Conservation (phyloP, 1,139 yeast genomes). For the Suhomyces choctaworum region DNA sequence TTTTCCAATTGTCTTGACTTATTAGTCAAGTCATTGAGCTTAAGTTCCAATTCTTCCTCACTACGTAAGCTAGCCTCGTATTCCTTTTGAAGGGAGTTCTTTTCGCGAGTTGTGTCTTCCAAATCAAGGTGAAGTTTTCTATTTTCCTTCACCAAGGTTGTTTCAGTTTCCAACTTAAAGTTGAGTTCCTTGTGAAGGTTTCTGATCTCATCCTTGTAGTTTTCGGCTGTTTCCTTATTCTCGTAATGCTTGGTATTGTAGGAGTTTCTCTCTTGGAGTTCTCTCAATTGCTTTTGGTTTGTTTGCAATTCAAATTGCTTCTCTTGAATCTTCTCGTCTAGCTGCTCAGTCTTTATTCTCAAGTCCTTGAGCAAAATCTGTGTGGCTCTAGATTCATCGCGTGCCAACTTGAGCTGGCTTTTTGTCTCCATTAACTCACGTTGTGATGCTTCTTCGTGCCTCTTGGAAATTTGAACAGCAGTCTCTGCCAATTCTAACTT, state of each 20-base stretch:
- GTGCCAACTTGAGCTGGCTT: constrained; percentile 52
- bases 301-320: constrained; percentile 56
- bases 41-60: constrained; percentile 48
- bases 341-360: constrained; percentile 51
- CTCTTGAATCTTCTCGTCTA: constrained; percentile 63
- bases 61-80: constrained; percentile 51
- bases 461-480: constrained; percentile 60
- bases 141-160: constrained; percentile 63
- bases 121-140: constrained; percentile 62
- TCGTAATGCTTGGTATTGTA: constrained; percentile 53
- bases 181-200: constrained; percentile 58
- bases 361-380: constrained; percentile 60
- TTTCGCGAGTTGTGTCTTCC: constrained; percentile 53
- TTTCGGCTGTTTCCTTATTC: constrained; percentile 43
- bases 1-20: constrained; percentile 50
- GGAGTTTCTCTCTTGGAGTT: constrained; percentile 51
- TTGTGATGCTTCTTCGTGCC: constrained; percentile 59
- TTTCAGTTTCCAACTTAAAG: constrained; percentile 60
- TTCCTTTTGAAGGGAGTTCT: constrained; percentile 52
- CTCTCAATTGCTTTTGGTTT: constrained; percentile 43
- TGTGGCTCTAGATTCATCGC: constrained; percentile 59
- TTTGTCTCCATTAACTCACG: constrained; percentile 58
- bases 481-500: constrained; percentile 81
- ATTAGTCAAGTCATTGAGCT: constrained; percentile 45
- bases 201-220: constrained; percentile 58